Conservation (phyloP, 2,329 filamentous ascomycete genomes). For the Colletotrichum euphorbiae region DNA sequence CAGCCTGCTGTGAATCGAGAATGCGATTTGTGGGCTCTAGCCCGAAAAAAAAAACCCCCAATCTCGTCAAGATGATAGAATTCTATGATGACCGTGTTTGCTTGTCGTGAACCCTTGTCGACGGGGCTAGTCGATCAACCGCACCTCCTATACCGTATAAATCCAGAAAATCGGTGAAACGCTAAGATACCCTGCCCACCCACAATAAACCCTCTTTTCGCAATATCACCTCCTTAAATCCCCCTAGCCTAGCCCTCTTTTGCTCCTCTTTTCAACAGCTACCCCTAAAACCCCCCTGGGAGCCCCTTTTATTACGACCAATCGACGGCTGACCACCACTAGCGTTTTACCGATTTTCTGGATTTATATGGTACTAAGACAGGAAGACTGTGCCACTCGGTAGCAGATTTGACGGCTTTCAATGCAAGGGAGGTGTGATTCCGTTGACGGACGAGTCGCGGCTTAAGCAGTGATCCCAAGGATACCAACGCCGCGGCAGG, state of each 20-base stretch:
- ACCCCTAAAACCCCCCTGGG: no score
- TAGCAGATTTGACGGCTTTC: conserved; percentile 17
- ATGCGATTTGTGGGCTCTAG: conserved; percentile 17
- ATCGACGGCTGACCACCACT: no score
- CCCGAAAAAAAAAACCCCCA: conserved; percentile 6
- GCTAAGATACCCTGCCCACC: no score
- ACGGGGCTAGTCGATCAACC: conserved; percentile 27
- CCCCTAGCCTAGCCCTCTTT: no score
- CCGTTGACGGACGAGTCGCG: conserved; percentile 11
- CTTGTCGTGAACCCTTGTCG: conserved; percentile 31
- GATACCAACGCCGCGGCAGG: background rate
- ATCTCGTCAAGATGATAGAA: conserved; percentile 14
- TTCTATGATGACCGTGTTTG: conserved; percentile 8
- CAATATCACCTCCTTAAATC: no score
- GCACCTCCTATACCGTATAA: no score
- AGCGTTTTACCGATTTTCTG: no score
- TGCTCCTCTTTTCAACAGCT: no score
- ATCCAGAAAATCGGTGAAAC: no score
- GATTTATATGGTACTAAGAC: no score
- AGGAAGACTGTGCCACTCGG: background rate
- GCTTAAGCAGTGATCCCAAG: conserved; percentile 1
- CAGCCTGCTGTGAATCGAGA: background rate
- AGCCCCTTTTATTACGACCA: no score
- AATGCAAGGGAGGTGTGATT: conserved; percentile 21
- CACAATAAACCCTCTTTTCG: no score